A percentile compares a stretch with the other conserved stretches of the same genome.
These are phyloP conservation scores for Aurifilum marmelostoma DNA, from an alignment of 2,329 filamentous ascomycete species.

Conservation along the genomic window DNA sequence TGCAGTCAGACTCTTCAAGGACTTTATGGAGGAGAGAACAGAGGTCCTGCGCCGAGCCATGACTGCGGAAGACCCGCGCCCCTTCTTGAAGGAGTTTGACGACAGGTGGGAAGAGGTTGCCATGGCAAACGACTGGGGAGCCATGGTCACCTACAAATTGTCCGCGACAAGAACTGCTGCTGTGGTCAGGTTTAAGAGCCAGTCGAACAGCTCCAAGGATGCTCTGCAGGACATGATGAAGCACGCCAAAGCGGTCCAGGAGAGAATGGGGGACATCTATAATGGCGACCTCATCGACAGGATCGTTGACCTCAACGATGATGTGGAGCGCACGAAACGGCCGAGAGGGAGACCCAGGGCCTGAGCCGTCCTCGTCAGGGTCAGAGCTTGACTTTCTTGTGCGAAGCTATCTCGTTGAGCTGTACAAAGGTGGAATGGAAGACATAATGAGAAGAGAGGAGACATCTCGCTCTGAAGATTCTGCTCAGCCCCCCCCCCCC, in stretches of 20 bases:
- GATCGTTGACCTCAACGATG: conserved; percentile 2
- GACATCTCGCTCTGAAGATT: neutral
- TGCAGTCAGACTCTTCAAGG: neutral
- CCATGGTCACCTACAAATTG: neutral
- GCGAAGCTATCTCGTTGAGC: neutral
- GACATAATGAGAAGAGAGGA: neutral
- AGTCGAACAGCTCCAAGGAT: neutral
- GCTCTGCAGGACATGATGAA: conserved; percentile 5
- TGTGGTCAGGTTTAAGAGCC: neutral
- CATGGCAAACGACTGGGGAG: conserved; percentile 3
- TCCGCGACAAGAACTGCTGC: neutral
- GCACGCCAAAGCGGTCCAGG: neutral
- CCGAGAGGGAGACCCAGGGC: neutral
- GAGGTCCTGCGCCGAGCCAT: neutral
- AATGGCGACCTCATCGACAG: conserved; percentile 2
- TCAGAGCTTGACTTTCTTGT: neutral
- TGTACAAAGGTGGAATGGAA: no score
- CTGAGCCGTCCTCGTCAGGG: neutral
- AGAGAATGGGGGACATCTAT: neutral
- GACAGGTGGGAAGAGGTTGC: neutral
- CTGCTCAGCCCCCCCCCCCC: no score
- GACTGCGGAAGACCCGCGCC: neutral
- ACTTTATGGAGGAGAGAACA: conserved; percentile 1
- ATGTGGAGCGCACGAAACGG: neutral
- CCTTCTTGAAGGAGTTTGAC: neutral